Evolutionary conservation across 768 basidiomycete species (phyloP), one percentile per base, ranked within the genome.

Genomic region (Antrodiella citrinella): DNA sequence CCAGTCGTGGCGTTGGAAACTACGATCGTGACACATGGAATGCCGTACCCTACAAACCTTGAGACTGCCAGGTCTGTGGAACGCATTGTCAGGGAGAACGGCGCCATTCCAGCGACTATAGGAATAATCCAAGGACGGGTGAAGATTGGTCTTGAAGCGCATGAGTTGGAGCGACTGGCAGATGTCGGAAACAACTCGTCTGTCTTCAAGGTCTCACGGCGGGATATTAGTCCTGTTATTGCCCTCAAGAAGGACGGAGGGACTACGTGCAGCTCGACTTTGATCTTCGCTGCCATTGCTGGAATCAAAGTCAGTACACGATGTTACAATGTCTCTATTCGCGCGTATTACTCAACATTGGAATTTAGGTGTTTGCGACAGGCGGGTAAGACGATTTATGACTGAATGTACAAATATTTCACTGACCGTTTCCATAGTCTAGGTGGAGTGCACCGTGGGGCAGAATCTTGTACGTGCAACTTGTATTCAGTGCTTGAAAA

Each of bases 1-100:
- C 82, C 92, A 18, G 73, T 97, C 42, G 91, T 97, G 10, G 93
- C 94, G 11, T 78, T 98, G 10, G 95, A 98, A 65, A 90, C 87
- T 1, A 84, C 95, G 1, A 78, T 98, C 48, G 82, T 96, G 52
- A 93, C 93, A 1, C 91, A 97, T 72, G 95, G 92, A 18, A 81
- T 95, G 69, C 90, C 91, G 0, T 81, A 81, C 56, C 92, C 92
- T 0, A 72, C 74, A 30, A 94, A 91, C 60, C 63, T 85, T 4
- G 72, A 82, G 22, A 82, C 86, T 20, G 83, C 91, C 0, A 68
- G 69, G 25, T 81, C 82, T 4, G 72, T 95, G 18, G 91, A 92
- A 65, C 62, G 60, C 4, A 83, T 86, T 45, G 83, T 95, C 24
- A 75, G 91, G 52, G 73, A 75, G 2, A 78, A 79, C 25, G 86